Percentiles rank a stretch among this genome's conserved stretches.
These are phyloP conservation scores for Diaporthe sp. DNA, from an alignment of 2,329 filamentous ascomycete genomes.

Conservation along the genomic window DNA sequence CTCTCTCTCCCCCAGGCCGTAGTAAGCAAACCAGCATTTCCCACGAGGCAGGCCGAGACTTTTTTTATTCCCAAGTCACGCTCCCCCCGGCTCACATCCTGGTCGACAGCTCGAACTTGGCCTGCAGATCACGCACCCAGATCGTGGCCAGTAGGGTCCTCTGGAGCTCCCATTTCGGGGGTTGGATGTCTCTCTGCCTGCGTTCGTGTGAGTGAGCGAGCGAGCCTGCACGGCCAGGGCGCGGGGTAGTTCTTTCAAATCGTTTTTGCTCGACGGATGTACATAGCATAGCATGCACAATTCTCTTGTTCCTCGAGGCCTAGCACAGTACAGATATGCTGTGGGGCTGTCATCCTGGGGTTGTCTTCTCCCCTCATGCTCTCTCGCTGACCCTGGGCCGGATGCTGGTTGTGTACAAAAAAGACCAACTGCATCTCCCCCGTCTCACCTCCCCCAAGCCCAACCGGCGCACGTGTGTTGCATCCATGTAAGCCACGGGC, in stretches of 20 bases:
- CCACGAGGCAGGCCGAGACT: neutral
- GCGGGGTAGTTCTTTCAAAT: constrained; percentile 18
- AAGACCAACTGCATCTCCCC: neutral
- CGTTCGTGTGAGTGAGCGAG: too few species aligned
- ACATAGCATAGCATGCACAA: neutral
- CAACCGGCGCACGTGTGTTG: constrained; percentile 1
- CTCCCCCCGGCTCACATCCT: neutral
- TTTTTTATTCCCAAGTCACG: constrained; percentile 13
- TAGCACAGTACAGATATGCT: too few species aligned
- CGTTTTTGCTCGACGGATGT: neutral
- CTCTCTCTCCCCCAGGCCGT: neutral
- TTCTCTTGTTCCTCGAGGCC: too few species aligned
- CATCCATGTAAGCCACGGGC: constrained; percentile 12
- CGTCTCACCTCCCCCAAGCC: neutral
- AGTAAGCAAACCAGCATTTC: constrained; percentile 21
- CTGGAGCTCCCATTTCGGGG: neutral
- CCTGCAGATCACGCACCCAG: constrained; percentile 24
- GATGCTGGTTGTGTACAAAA: neutral
- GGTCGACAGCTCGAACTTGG: neutral
- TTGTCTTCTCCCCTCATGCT: neutral
- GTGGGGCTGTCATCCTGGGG: neutral
- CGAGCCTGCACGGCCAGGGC: constrained; percentile 2
- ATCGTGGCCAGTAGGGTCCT: constrained; percentile 29
- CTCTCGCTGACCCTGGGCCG: neutral
- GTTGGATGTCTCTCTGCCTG: neutral